phyloP scores from a whole-genome alignment of 1,139 yeast species.

The Hemisphaericaspora lyxosophila region DNA sequence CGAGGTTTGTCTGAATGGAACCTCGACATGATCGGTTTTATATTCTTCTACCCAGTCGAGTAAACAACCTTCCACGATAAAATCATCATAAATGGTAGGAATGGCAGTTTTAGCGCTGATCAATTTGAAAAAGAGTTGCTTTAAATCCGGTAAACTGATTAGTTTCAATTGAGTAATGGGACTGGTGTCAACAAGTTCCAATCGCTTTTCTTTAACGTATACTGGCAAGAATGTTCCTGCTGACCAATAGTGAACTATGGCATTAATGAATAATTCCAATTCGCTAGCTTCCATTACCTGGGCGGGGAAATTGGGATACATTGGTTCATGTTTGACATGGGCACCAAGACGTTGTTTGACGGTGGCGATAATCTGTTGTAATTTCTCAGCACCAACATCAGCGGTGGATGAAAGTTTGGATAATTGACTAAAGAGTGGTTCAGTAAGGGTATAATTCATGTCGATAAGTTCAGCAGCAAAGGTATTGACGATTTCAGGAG shows the following conservation, averaged over 20 bases:
- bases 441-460: background rate
- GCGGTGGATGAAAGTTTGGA: background rate
- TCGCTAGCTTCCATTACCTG: slow-evolving; percentile 12
- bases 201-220: slow-evolving; percentile 6
- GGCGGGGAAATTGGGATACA: slow-evolving; percentile 13
- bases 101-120: slow-evolving; percentile 10
- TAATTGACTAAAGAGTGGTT: background rate
- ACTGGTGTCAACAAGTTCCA: slow-evolving; percentile 6
- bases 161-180: slow-evolving; percentile 1
- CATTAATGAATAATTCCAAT: slow-evolving; percentile 9
- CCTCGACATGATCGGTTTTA: slow-evolving; percentile 4
- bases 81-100: slow-evolving; percentile 4
- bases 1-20: slow-evolving; percentile 14
- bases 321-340: slow-evolving; percentile 5
- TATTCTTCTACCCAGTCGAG: slow-evolving; percentile 9
- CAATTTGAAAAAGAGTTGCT: slow-evolving; percentile 9
- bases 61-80: slow-evolving; percentile 7
- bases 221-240: slow-evolving; percentile 7
- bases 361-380: background rate
- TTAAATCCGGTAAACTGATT: slow-evolving; percentile 7
- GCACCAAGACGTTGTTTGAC: slow-evolving; percentile 4
- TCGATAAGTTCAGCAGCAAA: slow-evolving; percentile 1
- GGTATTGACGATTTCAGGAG: slow-evolving; percentile 1
- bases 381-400: slow-evolving; percentile 1
- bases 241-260: slow-evolving; percentile 11